phyloP scores from a whole-genome alignment of 345 rosid species.

The Corchorus olitorius region DNA sequence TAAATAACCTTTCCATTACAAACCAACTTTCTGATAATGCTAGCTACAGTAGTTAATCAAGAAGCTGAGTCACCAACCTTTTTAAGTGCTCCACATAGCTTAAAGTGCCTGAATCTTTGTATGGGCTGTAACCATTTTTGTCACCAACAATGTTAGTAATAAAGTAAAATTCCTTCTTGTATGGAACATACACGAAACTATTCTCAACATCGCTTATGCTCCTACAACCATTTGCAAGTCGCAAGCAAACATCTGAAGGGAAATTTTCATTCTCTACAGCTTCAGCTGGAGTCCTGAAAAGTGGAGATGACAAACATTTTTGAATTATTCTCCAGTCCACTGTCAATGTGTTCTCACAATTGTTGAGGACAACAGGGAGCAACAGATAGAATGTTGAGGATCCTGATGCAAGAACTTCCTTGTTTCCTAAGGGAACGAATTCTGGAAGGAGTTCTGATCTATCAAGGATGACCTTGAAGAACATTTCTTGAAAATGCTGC shows the following conservation, averaged over 20 bases:
- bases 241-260: conserved; percentile 37
- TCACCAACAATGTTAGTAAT: conserved; percentile 42
- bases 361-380: conserved; percentile 60
- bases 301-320: conserved; percentile 80
- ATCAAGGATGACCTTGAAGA: conserved; percentile 72
- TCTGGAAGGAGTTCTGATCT: conserved; percentile 54
- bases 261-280: conserved; percentile 28
- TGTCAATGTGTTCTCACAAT: conserved; percentile 31
- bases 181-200: conserved; percentile 66
- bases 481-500: conserved; percentile 75
- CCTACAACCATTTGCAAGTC: conserved; percentile 68
- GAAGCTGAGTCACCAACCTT: conserved; percentile 50
- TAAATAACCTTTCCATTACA: conserved; percentile 21
- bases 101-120: conserved; percentile 35
- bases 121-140: conserved; percentile 55
- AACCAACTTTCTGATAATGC: conserved; percentile 15
- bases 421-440: conserved; percentile 55
- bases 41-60: not conserved
- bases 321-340: conserved; percentile 69
- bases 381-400: conserved; percentile 71
- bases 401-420: conserved; percentile 39
- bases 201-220: conserved; percentile 57
- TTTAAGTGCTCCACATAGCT: conserved; percentile 53
- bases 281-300: conserved; percentile 50
- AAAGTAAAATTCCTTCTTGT: conserved; percentile 65